Evolutionary conservation across 2,329 filamentous ascomycete genomes (phyloP).

Genomic region (Colletotrichum destructivum): DNA sequence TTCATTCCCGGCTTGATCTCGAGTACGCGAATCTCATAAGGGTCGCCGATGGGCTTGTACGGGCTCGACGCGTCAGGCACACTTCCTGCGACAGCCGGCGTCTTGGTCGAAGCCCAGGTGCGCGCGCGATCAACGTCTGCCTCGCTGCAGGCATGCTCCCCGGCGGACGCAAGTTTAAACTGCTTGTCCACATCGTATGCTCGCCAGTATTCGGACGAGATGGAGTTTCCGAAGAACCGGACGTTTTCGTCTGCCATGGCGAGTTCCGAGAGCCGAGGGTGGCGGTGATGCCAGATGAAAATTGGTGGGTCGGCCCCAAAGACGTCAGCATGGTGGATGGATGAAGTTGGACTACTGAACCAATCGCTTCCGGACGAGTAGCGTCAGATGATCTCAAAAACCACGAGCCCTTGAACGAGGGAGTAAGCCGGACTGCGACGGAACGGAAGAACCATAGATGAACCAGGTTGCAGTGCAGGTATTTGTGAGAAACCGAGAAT

Average conservation of each 20-base stretch:
- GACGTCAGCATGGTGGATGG: too few relatives aligned
- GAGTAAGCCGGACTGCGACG: background rate
- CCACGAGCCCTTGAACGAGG: background rate
- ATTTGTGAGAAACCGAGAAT: too few relatives aligned
- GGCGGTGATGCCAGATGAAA: background rate
- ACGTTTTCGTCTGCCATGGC: background rate
- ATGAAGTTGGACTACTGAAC: too few relatives aligned
- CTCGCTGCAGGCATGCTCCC: background rate
- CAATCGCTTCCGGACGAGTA: background rate
- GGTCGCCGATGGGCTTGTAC: conserved; percentile 17
- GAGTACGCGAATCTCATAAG: conserved; percentile 7
- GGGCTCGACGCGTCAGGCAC: background rate
- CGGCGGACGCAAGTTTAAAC: background rate
- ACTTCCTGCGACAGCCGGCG: background rate
- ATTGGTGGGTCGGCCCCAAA: too few relatives aligned
- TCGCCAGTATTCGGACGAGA: background rate
- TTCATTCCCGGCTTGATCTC: background rate
- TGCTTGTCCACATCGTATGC: conserved; percentile 1
- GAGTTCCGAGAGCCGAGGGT: background rate
- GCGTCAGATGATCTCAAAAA: background rate
- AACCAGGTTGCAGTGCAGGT: background rate
- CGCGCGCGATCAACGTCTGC: background rate
- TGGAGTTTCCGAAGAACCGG: conserved; percentile 6
- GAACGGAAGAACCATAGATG: background rate
- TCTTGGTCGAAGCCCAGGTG: conserved; percentile 2